A percentile compares a stretch with the other conserved stretches of the same genome.
phyloP scores from a whole-genome alignment of 208 protist species.

The Trichomonas gallinae region DNA sequence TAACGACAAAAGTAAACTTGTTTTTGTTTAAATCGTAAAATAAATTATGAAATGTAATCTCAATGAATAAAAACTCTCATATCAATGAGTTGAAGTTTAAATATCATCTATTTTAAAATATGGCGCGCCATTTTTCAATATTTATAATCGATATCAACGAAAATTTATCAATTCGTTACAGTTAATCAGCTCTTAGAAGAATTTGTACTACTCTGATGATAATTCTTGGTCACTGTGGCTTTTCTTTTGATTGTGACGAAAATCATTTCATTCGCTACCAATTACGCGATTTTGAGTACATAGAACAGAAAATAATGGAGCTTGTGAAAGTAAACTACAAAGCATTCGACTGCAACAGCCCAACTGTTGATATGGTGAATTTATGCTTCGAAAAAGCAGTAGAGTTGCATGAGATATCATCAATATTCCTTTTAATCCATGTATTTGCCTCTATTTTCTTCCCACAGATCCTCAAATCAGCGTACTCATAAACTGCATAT shows the following conservation, averaged over 20 bases:
- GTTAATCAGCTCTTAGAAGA: background rate
- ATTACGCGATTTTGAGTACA: background rate
- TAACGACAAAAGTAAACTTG: no score
- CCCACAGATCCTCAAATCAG: background rate
- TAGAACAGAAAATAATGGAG: background rate
- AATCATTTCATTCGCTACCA: background rate
- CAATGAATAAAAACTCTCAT: background rate
- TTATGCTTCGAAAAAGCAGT: background rate
- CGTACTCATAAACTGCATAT: no score
- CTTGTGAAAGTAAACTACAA: background rate
- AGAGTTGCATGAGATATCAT: background rate
- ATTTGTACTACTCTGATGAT: background rate
- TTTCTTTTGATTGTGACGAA: background rate
- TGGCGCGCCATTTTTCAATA: background rate
- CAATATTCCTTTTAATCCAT: background rate
- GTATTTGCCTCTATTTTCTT: background rate
- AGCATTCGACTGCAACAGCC: background rate
- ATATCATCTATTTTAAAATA: background rate
- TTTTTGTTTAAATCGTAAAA: no score
- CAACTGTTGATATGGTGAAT: background rate
- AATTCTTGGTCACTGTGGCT: background rate
- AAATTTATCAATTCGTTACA: background rate
- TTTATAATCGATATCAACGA: background rate
- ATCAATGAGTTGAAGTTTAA: constrained; percentile 1
- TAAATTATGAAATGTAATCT: no score